Evolutionary conservation across 495 filamentous ascomycete species (phyloP).

Genomic region (Penicillium silybi): DNA sequence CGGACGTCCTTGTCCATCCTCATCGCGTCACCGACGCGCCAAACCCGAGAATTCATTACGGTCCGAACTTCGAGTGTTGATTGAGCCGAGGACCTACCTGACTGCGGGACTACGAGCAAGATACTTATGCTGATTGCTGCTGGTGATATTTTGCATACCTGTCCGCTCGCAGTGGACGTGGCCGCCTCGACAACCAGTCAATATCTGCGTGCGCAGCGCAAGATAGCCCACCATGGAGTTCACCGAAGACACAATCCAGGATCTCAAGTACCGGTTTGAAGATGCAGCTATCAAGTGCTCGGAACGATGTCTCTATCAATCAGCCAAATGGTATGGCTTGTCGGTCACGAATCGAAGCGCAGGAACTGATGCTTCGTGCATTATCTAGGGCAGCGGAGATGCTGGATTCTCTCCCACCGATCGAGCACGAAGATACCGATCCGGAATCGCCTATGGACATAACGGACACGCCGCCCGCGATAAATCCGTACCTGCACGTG

Average conservation of each 20-base stretch:
- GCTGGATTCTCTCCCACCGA: constrained; percentile 67
- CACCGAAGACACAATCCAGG: constrained; percentile 38
- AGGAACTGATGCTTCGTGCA: constrained; percentile 1
- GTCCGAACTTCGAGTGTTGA: neutral
- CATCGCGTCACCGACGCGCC: constrained; percentile 10
- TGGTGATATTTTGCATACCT: neutral
- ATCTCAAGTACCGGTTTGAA: constrained; percentile 65
- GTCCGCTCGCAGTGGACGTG: neutral
- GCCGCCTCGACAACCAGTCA: neutral
- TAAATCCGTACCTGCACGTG: constrained; percentile 46
- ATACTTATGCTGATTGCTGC: neutral
- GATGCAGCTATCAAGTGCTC: constrained; percentile 85
- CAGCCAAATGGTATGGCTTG: constrained; percentile 80
- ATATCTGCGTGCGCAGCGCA: neutral
- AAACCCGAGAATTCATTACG: constrained; percentile 3
- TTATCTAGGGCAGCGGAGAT: constrained; percentile 87
- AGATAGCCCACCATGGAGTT: constrained; percentile 33
- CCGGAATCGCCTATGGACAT: constrained; percentile 58
- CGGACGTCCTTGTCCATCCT: neutral
- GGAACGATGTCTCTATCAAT: constrained; percentile 92
- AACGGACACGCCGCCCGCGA: constrained; percentile 24
- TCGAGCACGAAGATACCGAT: constrained; percentile 50
- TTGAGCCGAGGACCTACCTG: neutral
- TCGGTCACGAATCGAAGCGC: neutral
- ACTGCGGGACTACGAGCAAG: neutral